Base-by-base conservation (phyloP, 345 rosid genomes). In the Lenwebbia sp. region DNA sequence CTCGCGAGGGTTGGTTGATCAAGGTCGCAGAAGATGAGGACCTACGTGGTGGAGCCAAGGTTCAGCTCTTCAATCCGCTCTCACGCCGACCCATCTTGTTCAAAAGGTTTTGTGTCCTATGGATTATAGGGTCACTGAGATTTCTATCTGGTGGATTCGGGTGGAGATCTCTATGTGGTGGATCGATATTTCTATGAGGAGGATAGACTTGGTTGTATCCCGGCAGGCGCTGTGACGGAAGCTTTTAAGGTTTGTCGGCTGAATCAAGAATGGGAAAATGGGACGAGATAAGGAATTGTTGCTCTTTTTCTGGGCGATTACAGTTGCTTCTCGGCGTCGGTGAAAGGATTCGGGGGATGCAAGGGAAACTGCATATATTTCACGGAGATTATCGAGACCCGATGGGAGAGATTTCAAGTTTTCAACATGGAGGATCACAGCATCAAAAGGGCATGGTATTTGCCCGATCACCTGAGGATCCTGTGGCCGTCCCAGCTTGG, bases 231-330 rank as follows among this genome's bases (percentile, higher is more conserved):
- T 12, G 25, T 10, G 82, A 37, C 55, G 2, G 85, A 62, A 51
- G 84, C 44, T 49, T 89, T 92, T 21, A 91, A 84, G 83, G 90
- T 90, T 22, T 89, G 87, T 44, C 91, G 88, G 88, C 87, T 92
- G 44, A 87, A 92, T 55, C 86, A 74, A 82, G 91, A 91, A 25
- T 70, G 86, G 86, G 86, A 40, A 86, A 58, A 70, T 92, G 93
- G 93, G 93, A 86, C 50, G 86, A 90, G 87, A 26, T 89, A 10
- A 88, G 83, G 75, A 74, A 62, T 37, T 84, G 11, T 37, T 3
- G 84, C 86, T 21, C 17, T 92, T 41, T 78, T 92, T 28, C 58
- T 92, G 82, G 92, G 89, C 3, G 50, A 25, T 0, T 81, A 87
- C 53, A 54, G 87, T 49, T 90, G 88, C 33, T 91, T 92, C 70